Base-by-base conservation (phyloP, 179 eudicot species). In the Spergularia azorica region DNA sequence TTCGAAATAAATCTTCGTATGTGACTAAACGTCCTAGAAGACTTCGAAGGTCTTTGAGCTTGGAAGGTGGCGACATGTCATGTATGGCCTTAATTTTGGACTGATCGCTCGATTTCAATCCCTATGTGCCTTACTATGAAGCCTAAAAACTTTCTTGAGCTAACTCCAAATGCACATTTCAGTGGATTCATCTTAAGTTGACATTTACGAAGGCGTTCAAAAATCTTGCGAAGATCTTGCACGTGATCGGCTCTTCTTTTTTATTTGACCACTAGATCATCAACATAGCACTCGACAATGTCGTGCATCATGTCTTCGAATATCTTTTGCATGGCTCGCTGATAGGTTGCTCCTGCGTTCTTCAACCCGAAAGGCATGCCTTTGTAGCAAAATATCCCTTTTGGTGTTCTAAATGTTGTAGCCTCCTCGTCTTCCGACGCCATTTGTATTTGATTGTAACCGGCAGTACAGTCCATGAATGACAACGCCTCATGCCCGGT, bases 1-100 rank as follows among this genome's bases (percentile, higher is more conserved):
- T 65, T 64, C 41, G 64, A 55, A 9, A 76, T 76, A 43, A 76
- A 56, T 21, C 73, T 60, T 2, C 68, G 48, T 13, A 76, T 76
- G 60, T 55, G 5, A 67, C 21, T 0, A 76, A 39, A 3, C 67
- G 21, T 10, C 79, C 74, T 46, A 68, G 79, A 1, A 68, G 68
- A 5, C 72, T 55, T 16, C 71, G 63, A 0, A 75, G 38, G 4
- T 75, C 78, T 0, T 64, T n/a, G 11, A 75, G 52, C 1, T 55
- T 75, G 16, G 13, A 5, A 0, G 72, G 72, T 15, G 48, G 20
- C 4, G 71, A 63, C 71, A 62, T 62, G 5, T 43, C 38, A 2
- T 57, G 15, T 5, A 73, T 73, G 14, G 76, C 54, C 9, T 41
- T 46, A 12, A 62, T 62, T 6, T 73, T 73, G 1, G 68, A 14